Percentiles rank a stretch among this genome's conserved stretches.
Conservation (phyloP, 1,139 yeast genomes). For the Pichia sp. region DNA sequence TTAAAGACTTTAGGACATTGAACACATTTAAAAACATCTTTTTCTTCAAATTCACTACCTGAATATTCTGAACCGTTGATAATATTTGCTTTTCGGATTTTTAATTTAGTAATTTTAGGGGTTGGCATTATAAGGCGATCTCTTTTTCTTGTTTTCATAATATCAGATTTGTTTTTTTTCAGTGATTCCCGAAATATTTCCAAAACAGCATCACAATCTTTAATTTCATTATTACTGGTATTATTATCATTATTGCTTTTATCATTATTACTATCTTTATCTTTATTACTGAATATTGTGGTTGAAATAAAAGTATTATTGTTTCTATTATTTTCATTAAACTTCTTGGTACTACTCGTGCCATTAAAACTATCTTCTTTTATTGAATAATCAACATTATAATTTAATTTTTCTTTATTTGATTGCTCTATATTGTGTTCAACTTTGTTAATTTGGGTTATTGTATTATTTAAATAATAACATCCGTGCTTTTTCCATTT, state of each 20-base stretch:
- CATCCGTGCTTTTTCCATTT: conserved; percentile 2
- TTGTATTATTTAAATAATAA: neutral
- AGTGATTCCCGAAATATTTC: conserved; percentile 9
- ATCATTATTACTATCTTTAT: neutral
- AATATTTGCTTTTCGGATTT: neutral
- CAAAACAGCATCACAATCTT: conserved; percentile 6
- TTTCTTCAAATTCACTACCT: neutral
- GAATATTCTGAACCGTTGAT: neutral
- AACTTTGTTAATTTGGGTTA: no score
- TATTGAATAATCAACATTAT: no score
- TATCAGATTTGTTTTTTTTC: conserved; percentile 7
- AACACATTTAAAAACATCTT: conserved; percentile 11
- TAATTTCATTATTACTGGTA: neutral
- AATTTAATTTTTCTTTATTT: no score
- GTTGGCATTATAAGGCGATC: neutral
- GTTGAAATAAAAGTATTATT: no score
- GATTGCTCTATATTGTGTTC: no score
- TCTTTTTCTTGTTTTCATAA: neutral
- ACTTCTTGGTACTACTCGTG: no score
- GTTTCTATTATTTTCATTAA: no score
- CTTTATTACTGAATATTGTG: no score
- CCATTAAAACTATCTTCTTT: no score
- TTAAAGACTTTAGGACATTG: conserved; percentile 23
- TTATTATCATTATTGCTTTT: neutral
- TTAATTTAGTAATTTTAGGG: conserved; percentile 7